Base-by-base conservation (phyloP, 495 filamentous ascomycete genomes). In the Xylaria longipes region DNA sequence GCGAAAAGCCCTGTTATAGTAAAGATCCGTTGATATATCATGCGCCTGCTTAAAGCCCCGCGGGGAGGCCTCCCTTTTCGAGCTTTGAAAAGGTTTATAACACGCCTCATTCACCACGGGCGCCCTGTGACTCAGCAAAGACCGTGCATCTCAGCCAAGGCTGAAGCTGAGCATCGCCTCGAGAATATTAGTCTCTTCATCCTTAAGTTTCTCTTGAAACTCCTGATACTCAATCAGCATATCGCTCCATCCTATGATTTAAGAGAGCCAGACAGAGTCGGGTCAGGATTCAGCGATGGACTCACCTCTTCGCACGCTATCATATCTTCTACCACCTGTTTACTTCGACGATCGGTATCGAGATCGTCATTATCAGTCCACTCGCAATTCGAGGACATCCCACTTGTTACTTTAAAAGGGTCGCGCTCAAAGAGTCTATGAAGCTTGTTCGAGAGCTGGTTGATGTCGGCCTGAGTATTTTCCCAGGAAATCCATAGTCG, bases 221-320 rank as follows among this genome's bases (percentile, higher is more conserved):
- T 76, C 52, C 77, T 79, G 57, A 68, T 77, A 29, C 56, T 76
- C 31, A 77, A 74, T 79, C 72, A 79, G 75, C 70, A 75, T 65
- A 57, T 77, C 37, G 68, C 68, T 6, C 60, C 70, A 27, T 61
- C 72, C 22, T 76, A 72, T 35, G 71, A 78, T 64, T 7, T 76
- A 14, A 71, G 74, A 54, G 72, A 75, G 37, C 70, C 65, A 48
- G 72, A 54, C 15, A 54, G 52, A 31, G 31, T 52, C 29, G 70
- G 43, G 43, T 37, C 70, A 41, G 52, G 62, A 1, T 50, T 50
- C 14, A 41, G 67, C 35, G 37, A 45, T 27, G 67, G 33, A 72
- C 77, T 72, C 56, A 77, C 77, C 48, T 77, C 70, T 64, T 79
- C 77, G 46, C 76, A 79, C 25, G 41, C 39, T 20, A 8, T 58